Conservation (phyloP, 495 filamentous ascomycete genomes). For the Cladorrhinum samala region DNA sequence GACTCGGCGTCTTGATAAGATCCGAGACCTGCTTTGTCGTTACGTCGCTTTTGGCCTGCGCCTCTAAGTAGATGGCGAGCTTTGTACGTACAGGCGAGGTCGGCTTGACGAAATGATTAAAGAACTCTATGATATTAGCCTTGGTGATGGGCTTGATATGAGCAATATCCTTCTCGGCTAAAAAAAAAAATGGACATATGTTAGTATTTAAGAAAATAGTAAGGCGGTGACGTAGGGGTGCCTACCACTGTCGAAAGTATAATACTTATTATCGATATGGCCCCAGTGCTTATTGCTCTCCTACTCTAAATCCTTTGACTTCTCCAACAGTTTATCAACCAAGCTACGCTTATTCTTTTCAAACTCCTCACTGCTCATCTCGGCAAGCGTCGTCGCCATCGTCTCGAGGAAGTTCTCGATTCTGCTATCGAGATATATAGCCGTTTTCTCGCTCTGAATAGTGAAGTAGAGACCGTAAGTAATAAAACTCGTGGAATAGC, state of each 20-base stretch:
- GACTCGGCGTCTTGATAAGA: slow-evolving; percentile 36
- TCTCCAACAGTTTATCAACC: slow-evolving; percentile 83
- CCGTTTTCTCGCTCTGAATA: slow-evolving; percentile 86
- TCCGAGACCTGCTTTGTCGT: slow-evolving; percentile 48
- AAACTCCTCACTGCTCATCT: slow-evolving; percentile 81
- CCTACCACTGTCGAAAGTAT: slow-evolving; percentile 80
- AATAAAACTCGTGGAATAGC: slow-evolving; percentile 58
- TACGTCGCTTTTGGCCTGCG: slow-evolving; percentile 51
- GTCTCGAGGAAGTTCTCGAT: slow-evolving; percentile 75
- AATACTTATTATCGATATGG: slow-evolving; percentile 78
- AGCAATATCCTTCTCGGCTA: slow-evolving; percentile 70
- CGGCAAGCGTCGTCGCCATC: slow-evolving; percentile 57
- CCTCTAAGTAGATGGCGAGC: slow-evolving; percentile 73
- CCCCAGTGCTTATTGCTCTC: slow-evolving; percentile 79
- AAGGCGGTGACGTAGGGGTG: too few species aligned
- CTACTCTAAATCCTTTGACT: slow-evolving; percentile 83
- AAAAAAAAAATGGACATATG: too few species aligned
- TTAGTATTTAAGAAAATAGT: too few species aligned
- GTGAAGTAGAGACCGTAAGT: slow-evolving; percentile 83
- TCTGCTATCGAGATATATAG: slow-evolving; percentile 74
- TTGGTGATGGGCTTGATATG: slow-evolving; percentile 71
- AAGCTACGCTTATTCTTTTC: slow-evolving; percentile 85
- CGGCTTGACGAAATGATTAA: slow-evolving; percentile 67
- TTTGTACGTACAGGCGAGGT: slow-evolving; percentile 69
- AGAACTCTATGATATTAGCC: slow-evolving; percentile 73